Conservation (phyloP, 805 yeast genomes). For the Candida rishiriensis region DNA sequence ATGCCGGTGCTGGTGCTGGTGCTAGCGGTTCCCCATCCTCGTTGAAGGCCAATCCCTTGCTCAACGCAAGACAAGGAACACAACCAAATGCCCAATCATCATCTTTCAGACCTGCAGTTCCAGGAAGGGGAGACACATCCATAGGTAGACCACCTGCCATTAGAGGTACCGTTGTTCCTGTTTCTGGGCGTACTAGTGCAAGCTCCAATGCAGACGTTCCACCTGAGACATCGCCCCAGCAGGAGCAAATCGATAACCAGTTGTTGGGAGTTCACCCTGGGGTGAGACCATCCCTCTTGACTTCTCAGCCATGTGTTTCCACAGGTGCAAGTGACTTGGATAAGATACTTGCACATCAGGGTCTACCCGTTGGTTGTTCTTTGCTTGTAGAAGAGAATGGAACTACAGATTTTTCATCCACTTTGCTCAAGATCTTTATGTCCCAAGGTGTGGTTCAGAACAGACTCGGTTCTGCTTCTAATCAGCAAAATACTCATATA, state of each 20-base stretch:
- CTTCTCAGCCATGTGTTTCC: conserved; percentile 72
- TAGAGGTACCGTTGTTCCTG: neutral
- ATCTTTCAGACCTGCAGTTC: conserved; percentile 15
- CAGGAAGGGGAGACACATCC: conserved; percentile 14
- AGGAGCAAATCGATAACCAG: conserved; percentile 1
- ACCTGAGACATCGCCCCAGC: neutral
- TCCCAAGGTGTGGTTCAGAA: conserved; percentile 74
- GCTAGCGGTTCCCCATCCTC: neutral
- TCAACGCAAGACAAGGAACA: conserved; percentile 1
- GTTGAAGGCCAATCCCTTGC: neutral
- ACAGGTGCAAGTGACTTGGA: conserved; percentile 80
- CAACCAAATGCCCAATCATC: neutral
- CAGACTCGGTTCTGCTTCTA: conserved; percentile 35
- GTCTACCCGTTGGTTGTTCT: conserved; percentile 74
- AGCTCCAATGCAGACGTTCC: neutral
- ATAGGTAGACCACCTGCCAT: neutral
- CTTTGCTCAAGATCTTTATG: conserved; percentile 62
- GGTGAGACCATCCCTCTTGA: conserved; percentile 68
- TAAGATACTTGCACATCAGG: conserved; percentile 69
- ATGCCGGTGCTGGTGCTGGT: conserved; percentile 1
- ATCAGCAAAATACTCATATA: conserved; percentile 47
- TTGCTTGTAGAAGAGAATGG: conserved; percentile 78
- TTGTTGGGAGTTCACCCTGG: conserved; percentile 42
- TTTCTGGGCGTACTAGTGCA: neutral
- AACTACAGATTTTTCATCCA: conserved; percentile 80